Evolutionary conservation across 2,329 filamentous ascomycete species (phyloP).

Genomic region (Botrytis byssoidea): DNA sequence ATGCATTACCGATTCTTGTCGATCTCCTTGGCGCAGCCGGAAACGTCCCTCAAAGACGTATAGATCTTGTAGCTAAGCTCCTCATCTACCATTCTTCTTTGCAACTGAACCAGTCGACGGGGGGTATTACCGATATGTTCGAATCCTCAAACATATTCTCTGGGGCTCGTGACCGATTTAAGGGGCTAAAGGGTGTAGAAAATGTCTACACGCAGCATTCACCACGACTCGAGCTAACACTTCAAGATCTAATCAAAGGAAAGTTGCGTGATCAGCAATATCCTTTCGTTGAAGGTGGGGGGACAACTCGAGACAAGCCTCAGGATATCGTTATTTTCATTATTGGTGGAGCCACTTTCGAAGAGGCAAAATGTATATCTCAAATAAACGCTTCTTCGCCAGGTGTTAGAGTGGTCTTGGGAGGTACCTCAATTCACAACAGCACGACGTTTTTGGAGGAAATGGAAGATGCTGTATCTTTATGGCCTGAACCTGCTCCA

Average conservation of each 20-base stretch:
- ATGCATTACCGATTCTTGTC: slow-evolving; percentile 77
- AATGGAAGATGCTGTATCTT: slow-evolving; percentile 81
- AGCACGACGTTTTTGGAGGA: slow-evolving; percentile 85
- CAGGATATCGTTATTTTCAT: slow-evolving; percentile 97
- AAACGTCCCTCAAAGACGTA: slow-evolving; percentile 71
- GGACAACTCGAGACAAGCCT: slow-evolving; percentile 87
- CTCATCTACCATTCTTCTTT: slow-evolving; percentile 84
- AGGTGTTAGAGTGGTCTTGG: slow-evolving; percentile 83
- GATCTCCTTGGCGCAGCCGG: slow-evolving; percentile 84
- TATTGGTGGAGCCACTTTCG: slow-evolving; percentile 88
- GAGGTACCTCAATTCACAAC: slow-evolving; percentile 86
- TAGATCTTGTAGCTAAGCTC: slow-evolving; percentile 78
- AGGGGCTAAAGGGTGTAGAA: slow-evolving; percentile 93
- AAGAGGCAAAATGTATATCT: slow-evolving; percentile 96
- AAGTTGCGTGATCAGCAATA: slow-evolving; percentile 82
- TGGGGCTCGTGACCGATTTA: slow-evolving; percentile 81
- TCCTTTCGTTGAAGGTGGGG: slow-evolving; percentile 87
- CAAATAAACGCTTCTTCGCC: slow-evolving; percentile 89
- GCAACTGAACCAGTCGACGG: slow-evolving; percentile 70
- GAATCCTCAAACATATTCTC: slow-evolving; percentile 90
- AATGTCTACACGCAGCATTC: slow-evolving; percentile 99
- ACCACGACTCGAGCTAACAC: slow-evolving; percentile 77
- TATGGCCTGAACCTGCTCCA: slow-evolving; percentile 70
- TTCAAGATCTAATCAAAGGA: slow-evolving; percentile 93
- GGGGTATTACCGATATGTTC: slow-evolving; percentile 87